These are phyloP conservation scores for Eryngium alpinum DNA, from an alignment of 140 eudicot species.

Conservation along the genomic window DNA sequence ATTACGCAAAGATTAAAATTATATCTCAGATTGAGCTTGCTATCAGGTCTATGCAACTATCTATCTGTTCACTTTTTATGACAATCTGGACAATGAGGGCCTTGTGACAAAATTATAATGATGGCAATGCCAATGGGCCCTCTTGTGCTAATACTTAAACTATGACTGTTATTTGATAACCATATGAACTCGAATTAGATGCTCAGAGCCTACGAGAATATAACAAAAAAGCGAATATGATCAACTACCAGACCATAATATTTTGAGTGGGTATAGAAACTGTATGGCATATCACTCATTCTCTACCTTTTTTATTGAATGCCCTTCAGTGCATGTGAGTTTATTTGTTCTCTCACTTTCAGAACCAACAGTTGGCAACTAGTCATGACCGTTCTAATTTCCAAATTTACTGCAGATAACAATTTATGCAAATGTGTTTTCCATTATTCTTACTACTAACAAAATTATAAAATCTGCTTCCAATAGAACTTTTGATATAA, in stretches of 20 bases:
- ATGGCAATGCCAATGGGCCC: neutral
- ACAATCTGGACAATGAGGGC: no score
- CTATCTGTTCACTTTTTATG: no score
- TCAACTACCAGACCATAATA: constrained; percentile 12
- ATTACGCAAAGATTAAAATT: no score
- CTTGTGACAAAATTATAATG: neutral
- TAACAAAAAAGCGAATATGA: neutral
- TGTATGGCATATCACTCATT: constrained; percentile 12
- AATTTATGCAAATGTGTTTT: no score
- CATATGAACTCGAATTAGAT: neutral
- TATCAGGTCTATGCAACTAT: no score
- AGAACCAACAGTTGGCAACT: neutral
- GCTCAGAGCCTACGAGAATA: neutral
- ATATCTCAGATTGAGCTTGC: no score
- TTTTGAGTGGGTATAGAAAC: constrained; percentile 7
- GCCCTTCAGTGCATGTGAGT: constrained; percentile 20
- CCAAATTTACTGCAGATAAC: neutral
- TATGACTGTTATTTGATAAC: constrained; percentile 12
- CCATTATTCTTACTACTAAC: no score
- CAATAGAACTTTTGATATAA: no score
- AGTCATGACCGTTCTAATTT: neutral
- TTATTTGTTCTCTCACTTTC: constrained; percentile 14
- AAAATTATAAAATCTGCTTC: no score
- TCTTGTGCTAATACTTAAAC: neutral
- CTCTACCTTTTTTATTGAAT: neutral